Base-by-base conservation (phyloP, 441 rosid species). In the Raphanus hybrid region DNA sequence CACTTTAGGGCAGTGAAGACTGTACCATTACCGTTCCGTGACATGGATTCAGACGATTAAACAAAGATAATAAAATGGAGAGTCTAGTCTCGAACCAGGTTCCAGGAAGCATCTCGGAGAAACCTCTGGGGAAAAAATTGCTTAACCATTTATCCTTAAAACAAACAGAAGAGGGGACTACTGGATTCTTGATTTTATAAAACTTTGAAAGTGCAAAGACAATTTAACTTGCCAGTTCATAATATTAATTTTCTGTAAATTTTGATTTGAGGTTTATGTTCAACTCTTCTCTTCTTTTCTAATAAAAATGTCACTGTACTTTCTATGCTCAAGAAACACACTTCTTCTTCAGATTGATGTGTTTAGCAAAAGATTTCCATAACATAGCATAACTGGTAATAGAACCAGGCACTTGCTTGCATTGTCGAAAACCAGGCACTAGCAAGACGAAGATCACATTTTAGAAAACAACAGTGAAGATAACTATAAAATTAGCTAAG, bases 11-110 rank as follows among this genome's bases (percentile, higher is more conserved):
- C 96, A 32, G 97, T 93, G 73, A 93, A 91, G 87, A 77, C 91
- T 6, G 99, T 93, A 73, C 98, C 98, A 3, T 81, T 96, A 73
- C 98, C 99, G 39, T 96, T 93, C 71, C 93, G 88, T 1, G 97
- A 82, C 69, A 78, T 71, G 8, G 99, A 92, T 78, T 89, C 91
- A 12, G 98, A 91, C 48, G 83, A 82, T 67, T 94, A 79, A 64
- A 41, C 68, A 59, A 67, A 50, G 62, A 5, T 35, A 63, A 60
- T 20, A 27, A n/a, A 4, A 68, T 69, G 75, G 78, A 74, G 72
- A 57, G 67, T 14, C 58, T 15, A 34, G 60, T 64, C 48, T 48
- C 1, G 70, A 75, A 63, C 73, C 67, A 69, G 29, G 58, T 80
- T 57, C 74, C 32, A 73, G 6, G 66, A 75, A 66, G 37, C 73